phyloP scores from a whole-genome alignment of 169 alveolate genomes.

The Plasmodium fragile region DNA sequence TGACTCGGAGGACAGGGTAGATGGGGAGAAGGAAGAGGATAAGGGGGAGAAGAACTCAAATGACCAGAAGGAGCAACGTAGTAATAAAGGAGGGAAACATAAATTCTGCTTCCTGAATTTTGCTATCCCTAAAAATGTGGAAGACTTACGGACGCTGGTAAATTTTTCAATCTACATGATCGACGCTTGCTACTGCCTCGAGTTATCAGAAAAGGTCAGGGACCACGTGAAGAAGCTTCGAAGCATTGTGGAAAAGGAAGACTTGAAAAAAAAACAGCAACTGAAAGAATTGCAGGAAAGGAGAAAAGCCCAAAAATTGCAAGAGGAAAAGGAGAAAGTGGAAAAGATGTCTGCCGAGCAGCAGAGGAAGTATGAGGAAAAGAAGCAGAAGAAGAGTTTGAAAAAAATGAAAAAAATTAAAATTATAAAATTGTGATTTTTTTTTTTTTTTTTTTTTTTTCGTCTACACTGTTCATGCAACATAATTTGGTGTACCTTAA shows the following conservation, averaged over 20 bases:
- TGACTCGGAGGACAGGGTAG: slow-evolving; percentile 16
- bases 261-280: slow-evolving; percentile 34
- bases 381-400: slow-evolving; percentile 60
- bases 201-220: slow-evolving; percentile 44
- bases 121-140: slow-evolving; percentile 38
- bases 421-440: slow-evolving; percentile 54
- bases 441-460: slow-evolving; percentile 11
- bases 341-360: slow-evolving; percentile 73
- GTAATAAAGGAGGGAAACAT: slow-evolving; percentile 20
- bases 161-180: slow-evolving; percentile 66
- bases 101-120: slow-evolving; percentile 44
- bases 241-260: slow-evolving; percentile 69
- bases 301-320: slow-evolving; percentile 67
- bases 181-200: slow-evolving; percentile 67
- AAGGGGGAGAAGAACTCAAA: not conserved
- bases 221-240: slow-evolving; percentile 73
- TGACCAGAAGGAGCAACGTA: slow-evolving; percentile 21
- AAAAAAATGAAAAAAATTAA: slow-evolving; percentile 67
- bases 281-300: slow-evolving; percentile 59
- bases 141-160: slow-evolving; percentile 29
- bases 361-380: slow-evolving; percentile 73
- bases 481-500: not conserved
- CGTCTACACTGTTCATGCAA: not conserved
- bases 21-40: slow-evolving; percentile 12
- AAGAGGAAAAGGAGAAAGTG: slow-evolving; percentile 60